Base-by-base conservation (phyloP, 306 rosid genomes). In the Gynostemma pentaphyllum region DNA sequence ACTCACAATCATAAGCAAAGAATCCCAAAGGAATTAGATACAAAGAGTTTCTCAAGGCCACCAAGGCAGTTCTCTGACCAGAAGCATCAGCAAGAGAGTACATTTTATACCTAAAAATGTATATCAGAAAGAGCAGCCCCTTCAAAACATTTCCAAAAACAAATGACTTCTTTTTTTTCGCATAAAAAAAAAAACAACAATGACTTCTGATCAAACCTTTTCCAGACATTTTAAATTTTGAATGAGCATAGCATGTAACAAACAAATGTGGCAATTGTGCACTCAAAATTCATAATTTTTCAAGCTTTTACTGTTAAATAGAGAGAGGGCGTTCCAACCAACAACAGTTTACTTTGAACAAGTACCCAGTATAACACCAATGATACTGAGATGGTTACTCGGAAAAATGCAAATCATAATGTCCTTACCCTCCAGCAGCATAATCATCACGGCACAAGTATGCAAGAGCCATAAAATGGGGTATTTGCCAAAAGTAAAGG, bases 391-490 rank as follows among this genome's bases (percentile, higher is more conserved):
- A 14, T 39, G 7, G 48, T 8, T 6, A 32, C 3, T 7, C n/a
- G n/a, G n/a, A 34, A 22, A 28, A 36, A 7, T 9, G 45, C 37
- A 64, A 57, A 76, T 26, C 45, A 49, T 26, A 49, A 61, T 18
- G 44, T 44, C 30, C 97, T 72, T 86, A 92, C 95, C 98, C 96
- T 78, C 96, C 98, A 0, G 88, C 96, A 52, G 96, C 96, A 82
- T 88, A 92, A 68, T 92, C 98, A 44, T 68, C 34, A 16, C 96
- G 94, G 72, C 98, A 92, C 85, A 88, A 55, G 67, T 88, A 92
- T 19, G 98, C 98, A 34, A 92, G 94, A 67, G 98, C 96, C 98
- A 92, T 92, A 78, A 92, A 92, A 81, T 92, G 98, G 5, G 96
- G 98, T 70, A 92, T 55, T 78, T 92, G 95, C 98, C 98, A 92